Conservation (phyloP, 768 basidiomycete genomes). For the Melanogaster broomeanus region DNA sequence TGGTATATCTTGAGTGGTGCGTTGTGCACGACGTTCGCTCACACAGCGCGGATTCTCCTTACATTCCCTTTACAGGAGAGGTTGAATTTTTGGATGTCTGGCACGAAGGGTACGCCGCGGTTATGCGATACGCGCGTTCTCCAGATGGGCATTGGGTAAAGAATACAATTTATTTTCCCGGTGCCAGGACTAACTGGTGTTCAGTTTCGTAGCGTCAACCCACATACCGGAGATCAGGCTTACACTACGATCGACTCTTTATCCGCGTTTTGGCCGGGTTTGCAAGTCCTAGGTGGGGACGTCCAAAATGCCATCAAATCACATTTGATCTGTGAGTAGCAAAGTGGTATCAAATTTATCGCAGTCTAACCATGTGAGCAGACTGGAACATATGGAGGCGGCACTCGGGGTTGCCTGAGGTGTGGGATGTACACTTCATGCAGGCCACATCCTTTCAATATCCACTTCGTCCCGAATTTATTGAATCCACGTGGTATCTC, state of each 20-base stretch:
- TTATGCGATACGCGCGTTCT: constrained; percentile 85
- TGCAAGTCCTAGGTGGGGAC: constrained; percentile 87
- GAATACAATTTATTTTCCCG: neutral
- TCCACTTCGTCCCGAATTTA: constrained; percentile 86
- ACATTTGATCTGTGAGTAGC: constrained; percentile 80
- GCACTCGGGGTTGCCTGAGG: constrained; percentile 88
- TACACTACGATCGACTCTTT: constrained; percentile 90
- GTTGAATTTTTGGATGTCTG: constrained; percentile 81
- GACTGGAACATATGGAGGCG: constrained; percentile 94
- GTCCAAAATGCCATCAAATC: constrained; percentile 87
- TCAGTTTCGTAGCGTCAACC: constrained; percentile 86
- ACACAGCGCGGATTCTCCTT: neutral
- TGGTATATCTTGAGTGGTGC: constrained; percentile 87
- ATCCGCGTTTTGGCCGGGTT: constrained; percentile 96
- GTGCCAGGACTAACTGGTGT: neutral
- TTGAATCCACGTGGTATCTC: constrained; percentile 96
- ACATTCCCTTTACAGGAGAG: constrained; percentile 51
- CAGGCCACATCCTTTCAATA: constrained; percentile 76
- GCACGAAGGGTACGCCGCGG: constrained; percentile 77
- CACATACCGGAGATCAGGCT: constrained; percentile 71
- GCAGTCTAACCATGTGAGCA: constrained; percentile 28
- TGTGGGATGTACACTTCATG: constrained; percentile 80
- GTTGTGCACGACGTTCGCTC: constrained; percentile 11
- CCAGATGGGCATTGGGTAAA: constrained; percentile 86
- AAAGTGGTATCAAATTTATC: neutral